Evolutionary conservation across 1,139 yeast species (phyloP), one percentile per base, ranked within the genome.

Genomic region (Yamadazyma spencermartinsiae): DNA sequence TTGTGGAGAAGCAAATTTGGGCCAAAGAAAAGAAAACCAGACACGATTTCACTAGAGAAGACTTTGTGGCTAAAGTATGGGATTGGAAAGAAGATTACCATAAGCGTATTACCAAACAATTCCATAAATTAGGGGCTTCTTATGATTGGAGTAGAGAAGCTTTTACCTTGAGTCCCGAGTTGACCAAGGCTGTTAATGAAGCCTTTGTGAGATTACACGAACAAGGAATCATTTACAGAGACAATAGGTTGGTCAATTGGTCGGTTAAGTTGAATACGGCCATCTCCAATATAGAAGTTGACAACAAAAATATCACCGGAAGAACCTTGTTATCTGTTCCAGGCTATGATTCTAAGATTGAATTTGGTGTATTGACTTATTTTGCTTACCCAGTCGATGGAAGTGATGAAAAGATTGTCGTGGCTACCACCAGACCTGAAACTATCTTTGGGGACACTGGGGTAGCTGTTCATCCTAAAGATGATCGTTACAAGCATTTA

Each of bases 391-490:
- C 80, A 45, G 90, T 92, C 44, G 94, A 85, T 48, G 86, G 72
- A 39, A 81, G 92, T n/a, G 94, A 86, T 51, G 98, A 92, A 67
- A 85, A 79, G 64, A 60, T 92, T 43, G 74, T 92, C 43, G 96
- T 92, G 49, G 98, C 98, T 34, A 92, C 98, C 37, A 92, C 98
- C 33, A 92, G 98, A 80, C 98, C 98, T 35, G 98, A 92, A 70
- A 92, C 98, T 42, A 72, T 92, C 54, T 90, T 92, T 56, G 98
- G 98, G 74, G 98, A 92, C 68, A 89, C 97, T 44, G 98, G 86
- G 60, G 85, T 92, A 52, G 98, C 98, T 31, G 95, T 92, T 40
- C 98, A 92, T 63, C 98, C 98, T 40, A 79, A 90, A 36, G 98
- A 92, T 68, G 72, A 82, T 34, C 82, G 98, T 64, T 92, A 92